Evolutionary conservation across 352 stramenopile species (phyloP).

Genomic region (Pythium phragmitis): DNA sequence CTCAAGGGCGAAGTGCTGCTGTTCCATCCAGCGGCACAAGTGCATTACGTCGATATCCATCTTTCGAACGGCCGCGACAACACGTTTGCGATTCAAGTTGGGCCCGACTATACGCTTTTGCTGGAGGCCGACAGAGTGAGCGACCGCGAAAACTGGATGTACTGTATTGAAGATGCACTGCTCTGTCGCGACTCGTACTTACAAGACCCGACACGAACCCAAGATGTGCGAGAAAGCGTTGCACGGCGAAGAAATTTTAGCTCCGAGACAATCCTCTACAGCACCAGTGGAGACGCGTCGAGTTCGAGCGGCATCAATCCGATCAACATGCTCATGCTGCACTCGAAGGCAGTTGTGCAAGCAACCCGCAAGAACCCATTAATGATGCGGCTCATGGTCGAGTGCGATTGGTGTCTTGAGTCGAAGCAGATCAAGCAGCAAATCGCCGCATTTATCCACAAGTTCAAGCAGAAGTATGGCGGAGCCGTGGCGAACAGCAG

Average conservation of each 20-base stretch:
- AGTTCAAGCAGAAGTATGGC: conserved; percentile 59
- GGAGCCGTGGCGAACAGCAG: conserved; percentile 1
- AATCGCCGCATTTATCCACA: conserved; percentile 40
- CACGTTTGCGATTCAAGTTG: conserved; percentile 64
- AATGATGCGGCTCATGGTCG: conserved; percentile 37
- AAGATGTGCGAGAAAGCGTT: conserved; percentile 58
- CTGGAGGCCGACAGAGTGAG: conserved; percentile 54
- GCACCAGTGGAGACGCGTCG: conserved; percentile 14
- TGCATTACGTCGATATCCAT: conserved; percentile 73
- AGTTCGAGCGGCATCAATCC: conserved; percentile 21
- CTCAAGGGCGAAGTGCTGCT: conserved; percentile 78
- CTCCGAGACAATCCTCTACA: conserved; percentile 45
- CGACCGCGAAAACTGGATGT: conserved; percentile 80
- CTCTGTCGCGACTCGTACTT: conserved; percentile 74
- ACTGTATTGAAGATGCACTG: conserved; percentile 73
- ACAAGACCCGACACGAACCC: conserved; percentile 33
- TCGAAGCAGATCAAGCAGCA: conserved; percentile 40
- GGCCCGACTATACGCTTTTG: conserved; percentile 55
- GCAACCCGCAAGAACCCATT: conserved; percentile 31
- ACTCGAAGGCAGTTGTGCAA: conserved; percentile 26
- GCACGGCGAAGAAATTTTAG: conserved; percentile 54
- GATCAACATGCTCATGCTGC: conserved; percentile 36
- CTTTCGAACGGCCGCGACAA: conserved; percentile 48
- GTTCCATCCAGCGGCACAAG: conserved; percentile 62
- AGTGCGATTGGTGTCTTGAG: conserved; percentile 49